Evolutionary conservation across 352 stramenopile genomes (phyloP), one percentile per base, ranked within the genome.

Genomic region (Elongisporangium undulatum): DNA sequence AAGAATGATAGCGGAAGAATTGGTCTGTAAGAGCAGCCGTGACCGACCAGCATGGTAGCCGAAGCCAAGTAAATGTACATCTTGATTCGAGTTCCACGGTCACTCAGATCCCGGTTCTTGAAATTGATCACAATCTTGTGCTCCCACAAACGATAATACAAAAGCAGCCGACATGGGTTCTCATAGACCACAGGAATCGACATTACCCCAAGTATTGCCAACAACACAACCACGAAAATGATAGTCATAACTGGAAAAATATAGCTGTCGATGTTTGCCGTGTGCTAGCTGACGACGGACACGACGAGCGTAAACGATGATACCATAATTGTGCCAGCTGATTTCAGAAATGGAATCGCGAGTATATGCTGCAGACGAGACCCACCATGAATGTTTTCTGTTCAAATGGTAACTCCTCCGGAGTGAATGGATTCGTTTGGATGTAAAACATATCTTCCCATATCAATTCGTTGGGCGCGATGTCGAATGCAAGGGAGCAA

Each of bases 101-200:
- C 51, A 8, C 3, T 55, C 22, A 55, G 22, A 4, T 24, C 51
- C 7, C 51, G 51, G 22, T 41, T 16, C 24, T 55, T 55, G 51
- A 45, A 55, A 17, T 55, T 16, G 51, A 48, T 48, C 21, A 55
- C 51, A 17, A 55, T 22, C 24, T 55, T 55, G 22, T 55, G 51
- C 16, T 55, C 51, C 23, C 51, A 55, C 13, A 55, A 24, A 4
- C 51, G 51, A 45, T 45, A 55, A 24, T 55, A 55, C 7, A 55
- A 24, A 17, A 55, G 21, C 17, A 55, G 51, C 21, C 26, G 3
- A 8, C 15, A 0, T 8, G 51, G 51, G 22, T 55, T 21, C 2
- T 48, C 51, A 22, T 45, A 7, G 3, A 55, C 2, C 15, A n/a
- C 5, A 5, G 2, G 23, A 7, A 22, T 16, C 22, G 51, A 7